Conservation (phyloP, 305 asterid genomes). For the Rubia peregrina region DNA sequence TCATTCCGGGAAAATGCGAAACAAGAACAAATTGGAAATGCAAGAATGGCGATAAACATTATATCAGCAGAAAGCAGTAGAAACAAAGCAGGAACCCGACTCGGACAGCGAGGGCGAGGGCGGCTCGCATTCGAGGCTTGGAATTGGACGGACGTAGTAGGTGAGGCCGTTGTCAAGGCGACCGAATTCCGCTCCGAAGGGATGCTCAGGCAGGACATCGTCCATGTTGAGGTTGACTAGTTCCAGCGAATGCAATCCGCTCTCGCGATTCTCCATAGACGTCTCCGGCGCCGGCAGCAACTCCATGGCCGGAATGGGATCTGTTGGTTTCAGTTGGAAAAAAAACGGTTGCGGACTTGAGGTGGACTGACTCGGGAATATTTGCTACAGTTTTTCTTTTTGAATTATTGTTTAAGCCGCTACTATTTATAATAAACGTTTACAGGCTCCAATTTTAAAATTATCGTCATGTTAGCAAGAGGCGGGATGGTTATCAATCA, state of each 20-base stretch:
- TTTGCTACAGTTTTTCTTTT: neutral
- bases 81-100: conserved; percentile 57
- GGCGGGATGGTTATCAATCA: no score
- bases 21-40: neutral
- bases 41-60: neutral
- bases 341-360: no score
- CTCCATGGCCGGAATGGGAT: conserved; percentile 40
- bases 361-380: neutral
- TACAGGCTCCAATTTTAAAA: neutral
- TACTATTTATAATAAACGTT: no score
- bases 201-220: conserved; percentile 51
- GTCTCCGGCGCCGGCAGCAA: conserved; percentile 61
- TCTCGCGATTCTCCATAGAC: conserved; percentile 38
- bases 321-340: neutral
- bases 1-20: neutral
- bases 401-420: no score
- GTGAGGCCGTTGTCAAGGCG: conserved; percentile 74
- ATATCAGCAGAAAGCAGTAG: neutral
- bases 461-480: no score
- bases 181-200: conserved; percentile 73
- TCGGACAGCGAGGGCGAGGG: conserved; percentile 64
- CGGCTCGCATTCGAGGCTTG: conserved; percentile 93
- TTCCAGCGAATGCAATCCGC: conserved; percentile 67
- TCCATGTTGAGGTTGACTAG: conserved; percentile 62
- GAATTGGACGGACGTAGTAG: conserved; percentile 87